A percentile compares a stretch with the other conserved stretches of the same genome.
phyloP scores from a whole-genome alignment of 108 stramenopile genomes.

The Craspedostauros australis region DNA sequence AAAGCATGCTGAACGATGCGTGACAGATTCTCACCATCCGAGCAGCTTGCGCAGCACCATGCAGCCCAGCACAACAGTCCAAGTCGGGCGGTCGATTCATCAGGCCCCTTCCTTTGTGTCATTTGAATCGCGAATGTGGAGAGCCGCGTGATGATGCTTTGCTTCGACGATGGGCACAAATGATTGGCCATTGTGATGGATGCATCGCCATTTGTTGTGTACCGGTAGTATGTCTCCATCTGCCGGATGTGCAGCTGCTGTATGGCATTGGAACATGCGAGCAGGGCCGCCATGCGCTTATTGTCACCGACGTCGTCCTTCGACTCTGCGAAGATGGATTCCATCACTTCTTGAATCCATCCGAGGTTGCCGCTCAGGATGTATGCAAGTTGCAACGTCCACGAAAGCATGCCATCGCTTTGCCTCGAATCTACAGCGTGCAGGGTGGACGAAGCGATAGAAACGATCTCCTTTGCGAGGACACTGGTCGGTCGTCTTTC shows the following conservation, averaged over 20 bases:
- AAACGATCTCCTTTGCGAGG: not conserved
- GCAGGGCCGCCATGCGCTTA: not conserved
- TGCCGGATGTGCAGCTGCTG: slow-evolving; percentile 20
- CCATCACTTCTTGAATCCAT: not conserved
- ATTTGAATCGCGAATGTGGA: not conserved
- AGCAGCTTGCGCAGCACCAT: not conserved
- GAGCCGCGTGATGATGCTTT: not conserved
- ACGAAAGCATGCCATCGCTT: not conserved
- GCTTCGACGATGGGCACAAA: not conserved
- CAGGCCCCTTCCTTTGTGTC: not conserved
- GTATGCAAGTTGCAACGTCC: slow-evolving; percentile 4
- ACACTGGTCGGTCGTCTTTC: not conserved
- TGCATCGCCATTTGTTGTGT: not conserved
- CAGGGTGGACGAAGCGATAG: not conserved
- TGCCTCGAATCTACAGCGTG: not conserved
- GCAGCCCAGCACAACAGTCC: too few relatives aligned
- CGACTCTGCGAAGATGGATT: not conserved
- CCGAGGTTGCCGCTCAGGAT: not conserved
- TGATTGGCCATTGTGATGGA: too few relatives aligned
- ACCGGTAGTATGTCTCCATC: slow-evolving; percentile 4
- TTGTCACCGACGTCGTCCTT: too few relatives aligned
- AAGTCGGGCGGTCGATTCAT: not conserved
- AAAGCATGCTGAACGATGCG: not conserved
- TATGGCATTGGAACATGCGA: slow-evolving; percentile 22
- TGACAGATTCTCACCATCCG: not conserved